Conservation (phyloP, 805 yeast genomes). For the Lachancea dasiensis region DNA sequence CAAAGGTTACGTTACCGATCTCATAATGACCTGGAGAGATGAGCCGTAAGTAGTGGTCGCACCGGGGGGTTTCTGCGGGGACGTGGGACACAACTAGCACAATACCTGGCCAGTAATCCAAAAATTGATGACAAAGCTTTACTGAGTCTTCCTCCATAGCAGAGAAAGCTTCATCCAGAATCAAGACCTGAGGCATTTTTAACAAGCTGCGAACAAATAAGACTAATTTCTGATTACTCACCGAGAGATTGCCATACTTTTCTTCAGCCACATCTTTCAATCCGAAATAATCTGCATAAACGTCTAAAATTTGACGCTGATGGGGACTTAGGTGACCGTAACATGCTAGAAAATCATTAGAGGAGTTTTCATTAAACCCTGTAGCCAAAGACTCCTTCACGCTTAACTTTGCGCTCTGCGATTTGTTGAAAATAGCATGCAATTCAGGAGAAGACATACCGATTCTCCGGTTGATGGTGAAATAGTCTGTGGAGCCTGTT, state of each 20-base stretch:
- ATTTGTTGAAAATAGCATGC: slow-evolving; percentile 74
- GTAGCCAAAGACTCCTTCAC: slow-evolving; percentile 58
- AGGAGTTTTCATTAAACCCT: slow-evolving; percentile 62
- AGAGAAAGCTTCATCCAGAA: slow-evolving; percentile 89
- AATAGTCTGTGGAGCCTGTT: slow-evolving; percentile 71
- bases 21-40: slow-evolving; percentile 35
- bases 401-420: slow-evolving; percentile 34
- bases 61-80: slow-evolving; percentile 64
- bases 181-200: slow-evolving; percentile 69
- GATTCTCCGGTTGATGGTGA: slow-evolving; percentile 69
- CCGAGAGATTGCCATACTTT: slow-evolving; percentile 47
- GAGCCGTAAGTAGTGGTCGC: slow-evolving; percentile 43
- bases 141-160: slow-evolving; percentile 72
- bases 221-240: slow-evolving; percentile 73
- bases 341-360: slow-evolving; percentile 47
- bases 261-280: slow-evolving; percentile 35
- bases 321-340: slow-evolving; percentile 30
- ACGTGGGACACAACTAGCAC: slow-evolving; percentile 79
- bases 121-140: slow-evolving; percentile 46
- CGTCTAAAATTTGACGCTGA: slow-evolving; percentile 33
- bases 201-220: slow-evolving; percentile 72
- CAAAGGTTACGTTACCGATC: slow-evolving; percentile 24
- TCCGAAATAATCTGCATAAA: slow-evolving; percentile 43
- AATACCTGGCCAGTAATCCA: slow-evolving; percentile 57
- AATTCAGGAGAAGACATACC: slow-evolving; percentile 91